Percentiles rank a stretch among this genome's conserved stretches.
phyloP scores from a whole-genome alignment of 768 basidiomycete genomes.

The Pleurotus tuoliensis region DNA sequence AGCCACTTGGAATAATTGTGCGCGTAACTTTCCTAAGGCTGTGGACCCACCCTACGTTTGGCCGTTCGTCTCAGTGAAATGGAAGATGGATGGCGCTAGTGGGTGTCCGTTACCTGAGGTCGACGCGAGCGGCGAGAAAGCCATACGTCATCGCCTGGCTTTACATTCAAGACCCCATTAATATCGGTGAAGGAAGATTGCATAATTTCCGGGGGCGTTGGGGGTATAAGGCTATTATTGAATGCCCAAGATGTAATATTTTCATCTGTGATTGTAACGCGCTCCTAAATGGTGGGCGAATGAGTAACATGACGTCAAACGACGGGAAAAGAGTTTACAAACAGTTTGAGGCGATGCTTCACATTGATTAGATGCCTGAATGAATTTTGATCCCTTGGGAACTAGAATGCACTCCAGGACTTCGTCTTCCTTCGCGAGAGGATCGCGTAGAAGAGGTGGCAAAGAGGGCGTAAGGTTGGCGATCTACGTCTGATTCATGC shows the following conservation, averaged over 20 bases:
- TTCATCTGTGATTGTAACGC: constrained; percentile 41
- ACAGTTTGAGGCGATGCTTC: not conserved
- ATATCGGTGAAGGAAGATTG: constrained; percentile 25
- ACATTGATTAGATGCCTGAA: constrained; percentile 30
- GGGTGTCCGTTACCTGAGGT: constrained; percentile 44
- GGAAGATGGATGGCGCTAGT: not conserved
- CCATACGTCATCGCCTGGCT: constrained; percentile 55
- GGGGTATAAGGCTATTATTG: constrained; percentile 26
- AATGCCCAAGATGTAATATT: constrained; percentile 47
- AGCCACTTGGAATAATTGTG: constrained; percentile 64
- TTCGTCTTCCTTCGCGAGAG: constrained; percentile 25
- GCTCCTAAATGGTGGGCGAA: constrained; percentile 34
- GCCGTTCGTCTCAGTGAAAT: not conserved
- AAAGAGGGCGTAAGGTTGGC: constrained; percentile 37
- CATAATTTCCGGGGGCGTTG: constrained; percentile 15
- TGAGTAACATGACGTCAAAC: constrained; percentile 14
- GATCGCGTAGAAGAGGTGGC: constrained; percentile 23
- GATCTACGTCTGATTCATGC: constrained; percentile 32
- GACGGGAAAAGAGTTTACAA: not conserved
- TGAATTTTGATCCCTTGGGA: constrained; percentile 39
- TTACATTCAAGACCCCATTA: constrained; percentile 39
- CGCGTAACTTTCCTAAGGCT: constrained; percentile 65
- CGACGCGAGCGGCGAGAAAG: constrained; percentile 45
- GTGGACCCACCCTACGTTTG: constrained; percentile 78
- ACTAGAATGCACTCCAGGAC: constrained; percentile 46